Evolutionary conservation across 1,139 yeast species (phyloP).

Genomic region (Saccharomyces hybrid): DNA sequence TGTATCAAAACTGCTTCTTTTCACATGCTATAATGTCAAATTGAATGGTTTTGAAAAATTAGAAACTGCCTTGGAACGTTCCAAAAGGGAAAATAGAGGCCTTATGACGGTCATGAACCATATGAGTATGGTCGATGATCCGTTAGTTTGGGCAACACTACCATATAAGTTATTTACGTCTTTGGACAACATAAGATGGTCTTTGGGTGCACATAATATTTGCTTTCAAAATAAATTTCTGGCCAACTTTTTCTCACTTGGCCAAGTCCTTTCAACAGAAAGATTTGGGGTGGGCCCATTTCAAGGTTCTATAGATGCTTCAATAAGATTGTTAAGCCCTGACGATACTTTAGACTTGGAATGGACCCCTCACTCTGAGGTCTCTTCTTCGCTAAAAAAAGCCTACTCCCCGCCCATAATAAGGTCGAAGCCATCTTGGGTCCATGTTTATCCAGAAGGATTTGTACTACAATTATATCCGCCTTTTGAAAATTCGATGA

Average conservation of each 20-base stretch:
- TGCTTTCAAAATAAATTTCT: constrained; percentile 59
- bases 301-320: constrained; percentile 85
- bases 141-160: constrained; percentile 78
- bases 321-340: constrained; percentile 64
- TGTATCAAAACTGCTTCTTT: constrained; percentile 55
- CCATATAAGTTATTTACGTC: constrained; percentile 64
- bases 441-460: constrained; percentile 94
- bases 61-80: constrained; percentile 53
- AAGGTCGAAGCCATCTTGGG: constrained; percentile 71
- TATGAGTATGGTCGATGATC: constrained; percentile 91
- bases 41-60: constrained; percentile 56
- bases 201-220: constrained; percentile 86
- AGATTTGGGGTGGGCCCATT: constrained; percentile 91
- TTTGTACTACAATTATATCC: constrained; percentile 78
- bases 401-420: constrained; percentile 42
- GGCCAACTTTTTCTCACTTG: constrained; percentile 69
- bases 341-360: constrained; percentile 6
- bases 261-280: constrained; percentile 77
- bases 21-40: constrained; percentile 54
- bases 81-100: constrained; percentile 63
- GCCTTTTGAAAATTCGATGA: constrained; percentile 77
- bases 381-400: constrained; percentile 3
- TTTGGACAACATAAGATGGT: constrained; percentile 78
- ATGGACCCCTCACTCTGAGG: not conserved
- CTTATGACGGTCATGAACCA: constrained; percentile 91